Evolutionary conservation across 495 filamentous ascomycete species (phyloP).

Genomic region (Aspergillus steynii): DNA sequence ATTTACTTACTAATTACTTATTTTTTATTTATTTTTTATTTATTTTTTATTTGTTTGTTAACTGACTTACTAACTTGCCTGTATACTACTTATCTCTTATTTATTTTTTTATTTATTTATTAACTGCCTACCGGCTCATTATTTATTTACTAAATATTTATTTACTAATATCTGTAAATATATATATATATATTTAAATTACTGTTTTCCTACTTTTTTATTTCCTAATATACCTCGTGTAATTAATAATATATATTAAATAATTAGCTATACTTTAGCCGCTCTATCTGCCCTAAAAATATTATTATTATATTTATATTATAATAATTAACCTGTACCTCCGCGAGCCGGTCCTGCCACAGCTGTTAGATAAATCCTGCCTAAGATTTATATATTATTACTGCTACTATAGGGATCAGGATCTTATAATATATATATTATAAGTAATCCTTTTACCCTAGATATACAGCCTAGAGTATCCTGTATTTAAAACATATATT

Average conservation of each 20-base stretch:
- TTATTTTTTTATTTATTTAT: no score
- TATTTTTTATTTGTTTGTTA: not conserved
- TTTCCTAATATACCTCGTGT: not conserved
- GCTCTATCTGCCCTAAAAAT: slow-evolving; percentile 1
- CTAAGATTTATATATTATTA: not conserved
- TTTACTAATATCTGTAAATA: not conserved
- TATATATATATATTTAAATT: not conserved
- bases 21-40: not conserved
- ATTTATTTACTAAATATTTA: not conserved
- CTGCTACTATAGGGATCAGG: not conserved
- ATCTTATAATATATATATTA: not conserved
- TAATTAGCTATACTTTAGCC: not conserved
- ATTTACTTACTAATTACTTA: no score
- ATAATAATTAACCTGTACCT: not conserved
- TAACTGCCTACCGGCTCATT: not conserved
- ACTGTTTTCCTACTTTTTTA: no score
- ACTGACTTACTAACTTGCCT: not conserved
- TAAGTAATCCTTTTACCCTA: not conserved
- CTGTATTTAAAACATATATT: not conserved
- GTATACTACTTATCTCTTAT: not conserved
- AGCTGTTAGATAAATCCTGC: not conserved
- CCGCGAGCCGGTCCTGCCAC: not conserved
- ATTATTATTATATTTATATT: not conserved
- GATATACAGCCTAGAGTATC: not conserved
- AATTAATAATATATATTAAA: slow-evolving; percentile 5